Evolutionary conservation across 2,329 filamentous ascomycete species (phyloP), one percentile per base, ranked within the genome.

Genomic region (Alternaria ethzedia): DNA sequence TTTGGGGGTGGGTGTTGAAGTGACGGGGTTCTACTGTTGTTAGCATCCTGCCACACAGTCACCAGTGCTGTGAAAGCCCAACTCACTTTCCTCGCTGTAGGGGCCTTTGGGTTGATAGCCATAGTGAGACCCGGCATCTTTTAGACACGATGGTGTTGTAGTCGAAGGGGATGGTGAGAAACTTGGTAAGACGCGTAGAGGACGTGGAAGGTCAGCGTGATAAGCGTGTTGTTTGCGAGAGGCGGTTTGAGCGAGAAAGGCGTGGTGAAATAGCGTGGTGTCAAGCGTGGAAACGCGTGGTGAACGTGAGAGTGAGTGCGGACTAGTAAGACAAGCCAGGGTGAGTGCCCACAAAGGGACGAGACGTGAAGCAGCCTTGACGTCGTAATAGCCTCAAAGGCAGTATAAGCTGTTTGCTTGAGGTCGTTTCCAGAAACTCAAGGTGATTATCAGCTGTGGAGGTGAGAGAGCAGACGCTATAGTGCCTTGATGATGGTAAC

Each of bases 61-160:
- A 4, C 26, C 8, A 15, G n/a, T n/a, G 3, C 13, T 17, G 1
- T 3, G 11, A 5, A 3, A 17, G 1, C 13, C 21, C n/a, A 11
- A 26, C 45, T 30, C 59, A 66, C 64, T 41, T 67, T 67, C 7
- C 59, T 57, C n/a, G 61, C 67, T 17, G 54, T 61, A 13, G 63
- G 61, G 1, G 60, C 59, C 7, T 54, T 56, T 6, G 64, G 57
- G 23, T 46, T 54, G 23, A 46, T 21, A 10, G 47, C 43, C 58
- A 66, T 63, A 9, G 21, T 17, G 21, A 7, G 1, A 41, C 15
- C 28, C 2, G 28, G 15, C 26, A 41, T 47, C 5, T n/a, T 25
- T 6, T 28, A 0, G n/a, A 9, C 11, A 15, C 20, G 15, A 13
- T 28, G 5, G 13, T 2, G 25, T 30, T 13, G 36, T 23, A 5